Conservation (phyloP, 495 filamentous ascomycete species). For the Neurospora sp. region DNA sequence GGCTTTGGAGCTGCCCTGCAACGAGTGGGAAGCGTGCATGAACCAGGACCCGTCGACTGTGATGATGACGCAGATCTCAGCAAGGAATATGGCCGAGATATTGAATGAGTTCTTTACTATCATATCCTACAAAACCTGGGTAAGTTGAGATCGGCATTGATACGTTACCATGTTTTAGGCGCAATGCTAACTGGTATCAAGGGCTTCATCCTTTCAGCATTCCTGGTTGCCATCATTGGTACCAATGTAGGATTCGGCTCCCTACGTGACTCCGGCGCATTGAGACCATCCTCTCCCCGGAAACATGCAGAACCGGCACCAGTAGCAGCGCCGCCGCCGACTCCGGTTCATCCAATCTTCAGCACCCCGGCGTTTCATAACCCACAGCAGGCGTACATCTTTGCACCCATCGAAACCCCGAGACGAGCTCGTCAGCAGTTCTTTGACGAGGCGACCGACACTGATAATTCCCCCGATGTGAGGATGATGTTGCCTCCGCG, state of each 20-base stretch:
- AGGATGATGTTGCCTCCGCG: conserved; percentile 28
- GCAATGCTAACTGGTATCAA: conserved; percentile 17
- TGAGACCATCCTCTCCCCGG: neutral
- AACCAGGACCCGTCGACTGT: conserved; percentile 38
- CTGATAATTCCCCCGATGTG: conserved; percentile 27
- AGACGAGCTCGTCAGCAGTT: conserved; percentile 24
- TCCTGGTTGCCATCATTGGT: conserved; percentile 45
- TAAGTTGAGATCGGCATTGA: no score
- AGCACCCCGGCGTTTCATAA: conserved; percentile 14
- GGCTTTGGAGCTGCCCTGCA: conserved; percentile 61
- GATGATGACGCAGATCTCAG: conserved; percentile 31
- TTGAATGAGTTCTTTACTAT: conserved; percentile 37
- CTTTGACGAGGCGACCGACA: conserved; percentile 32
- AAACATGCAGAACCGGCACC: conserved; percentile 6
- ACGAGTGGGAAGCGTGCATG: conserved; percentile 82
- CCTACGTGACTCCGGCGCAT: conserved; percentile 14
- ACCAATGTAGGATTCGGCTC: conserved; percentile 46
- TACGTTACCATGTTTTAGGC: neutral
- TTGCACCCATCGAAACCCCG: conserved; percentile 34
- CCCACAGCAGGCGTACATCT: conserved; percentile 32
- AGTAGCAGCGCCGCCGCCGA: conserved; percentile 7
- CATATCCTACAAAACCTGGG: conserved; percentile 44
- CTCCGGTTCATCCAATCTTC: conserved; percentile 20
- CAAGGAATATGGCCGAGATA: conserved; percentile 34
- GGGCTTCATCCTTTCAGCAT: conserved; percentile 43